A percentile compares a stretch with the other conserved stretches of the same genome.
These are phyloP conservation scores for Trichosphaerium sp. DNA, from an alignment of 78 protist species.

Conservation along the genomic window DNA sequence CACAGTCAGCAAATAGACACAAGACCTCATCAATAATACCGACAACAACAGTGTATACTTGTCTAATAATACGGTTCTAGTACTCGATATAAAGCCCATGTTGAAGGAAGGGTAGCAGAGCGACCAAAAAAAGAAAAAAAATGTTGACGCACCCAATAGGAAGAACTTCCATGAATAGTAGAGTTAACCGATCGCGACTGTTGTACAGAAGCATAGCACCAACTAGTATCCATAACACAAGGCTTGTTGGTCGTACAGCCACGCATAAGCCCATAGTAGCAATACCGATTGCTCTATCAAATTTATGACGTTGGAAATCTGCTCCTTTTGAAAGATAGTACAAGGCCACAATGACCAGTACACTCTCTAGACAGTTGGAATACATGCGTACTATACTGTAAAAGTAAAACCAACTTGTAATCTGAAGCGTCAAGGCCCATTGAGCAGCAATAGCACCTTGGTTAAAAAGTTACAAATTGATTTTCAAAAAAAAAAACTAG, in stretches of 20 bases:
- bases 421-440: not conserved
- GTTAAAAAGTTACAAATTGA: not conserved
- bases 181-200: not conserved
- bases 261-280: not conserved
- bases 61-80: too few species aligned
- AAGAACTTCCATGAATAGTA: too few species aligned
- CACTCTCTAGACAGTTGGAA: conserved; percentile 51
- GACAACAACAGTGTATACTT: not conserved
- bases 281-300: too few species aligned
- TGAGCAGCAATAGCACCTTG: not conserved
- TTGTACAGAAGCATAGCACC: not conserved
- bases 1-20: not conserved
- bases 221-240: not conserved
- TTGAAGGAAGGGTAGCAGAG: too few species aligned
- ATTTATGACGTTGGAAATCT: not conserved
- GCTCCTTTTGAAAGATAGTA: conserved; percentile 10
- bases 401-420: conserved; percentile 25
- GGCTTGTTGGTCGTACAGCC: not conserved
- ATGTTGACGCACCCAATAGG: too few species aligned
- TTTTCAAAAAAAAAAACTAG: not conserved
- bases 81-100: too few species aligned
- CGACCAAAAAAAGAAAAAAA: too few species aligned
- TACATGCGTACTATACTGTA: conserved; percentile 43
- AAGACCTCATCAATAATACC: not conserved
- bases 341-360: conserved; percentile 17